Conservation (phyloP, 192 early-diverging fungal genomes). For the Linderina pennispora region DNA sequence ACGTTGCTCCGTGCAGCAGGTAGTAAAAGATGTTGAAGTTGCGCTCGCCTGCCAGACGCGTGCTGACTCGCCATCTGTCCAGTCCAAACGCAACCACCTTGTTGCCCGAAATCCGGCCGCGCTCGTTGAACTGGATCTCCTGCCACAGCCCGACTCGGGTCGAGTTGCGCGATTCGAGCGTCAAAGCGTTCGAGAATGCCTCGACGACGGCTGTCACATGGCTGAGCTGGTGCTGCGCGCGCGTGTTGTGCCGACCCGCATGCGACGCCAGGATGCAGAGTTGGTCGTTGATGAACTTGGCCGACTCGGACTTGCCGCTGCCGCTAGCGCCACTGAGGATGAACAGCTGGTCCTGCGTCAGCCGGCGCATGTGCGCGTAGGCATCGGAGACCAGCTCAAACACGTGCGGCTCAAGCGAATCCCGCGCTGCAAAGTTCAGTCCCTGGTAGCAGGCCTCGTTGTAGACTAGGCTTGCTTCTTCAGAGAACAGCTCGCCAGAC, state of each 20-base stretch:
- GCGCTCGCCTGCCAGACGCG: conserved; percentile 45
- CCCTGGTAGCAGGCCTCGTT: conserved; percentile 44
- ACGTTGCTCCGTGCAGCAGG: conserved; percentile 69
- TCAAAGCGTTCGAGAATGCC: conserved; percentile 71
- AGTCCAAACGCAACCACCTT: conserved; percentile 70
- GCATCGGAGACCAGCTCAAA: conserved; percentile 65
- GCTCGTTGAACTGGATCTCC: conserved; percentile 85
- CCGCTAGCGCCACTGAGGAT: conserved; percentile 78
- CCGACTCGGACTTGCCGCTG: conserved; percentile 76
- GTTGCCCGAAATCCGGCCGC: conserved; percentile 74
- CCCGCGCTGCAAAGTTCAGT: conserved; percentile 24
- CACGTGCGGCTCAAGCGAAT: conserved; percentile 50
- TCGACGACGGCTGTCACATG: conserved; percentile 67
- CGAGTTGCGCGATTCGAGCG: conserved; percentile 55
- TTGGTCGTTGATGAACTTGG: conserved; percentile 65
- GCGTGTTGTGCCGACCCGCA: conserved; percentile 66
- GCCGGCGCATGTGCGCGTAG: conserved; percentile 61
- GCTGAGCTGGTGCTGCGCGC: conserved; percentile 60
- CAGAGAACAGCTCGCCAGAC: conserved; percentile 19
- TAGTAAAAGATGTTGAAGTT: conserved; percentile 80
- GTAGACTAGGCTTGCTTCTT: conserved; percentile 30
- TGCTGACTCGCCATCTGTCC: conserved; percentile 56
- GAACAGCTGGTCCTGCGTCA: conserved; percentile 61
- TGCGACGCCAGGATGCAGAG: conserved; percentile 69
- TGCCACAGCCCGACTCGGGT: conserved; percentile 77